Percentiles rank a stretch among this genome's conserved stretches.
phyloP scores from a whole-genome alignment of 495 filamentous ascomycete species.

The Aspergillus heteromorphus region DNA sequence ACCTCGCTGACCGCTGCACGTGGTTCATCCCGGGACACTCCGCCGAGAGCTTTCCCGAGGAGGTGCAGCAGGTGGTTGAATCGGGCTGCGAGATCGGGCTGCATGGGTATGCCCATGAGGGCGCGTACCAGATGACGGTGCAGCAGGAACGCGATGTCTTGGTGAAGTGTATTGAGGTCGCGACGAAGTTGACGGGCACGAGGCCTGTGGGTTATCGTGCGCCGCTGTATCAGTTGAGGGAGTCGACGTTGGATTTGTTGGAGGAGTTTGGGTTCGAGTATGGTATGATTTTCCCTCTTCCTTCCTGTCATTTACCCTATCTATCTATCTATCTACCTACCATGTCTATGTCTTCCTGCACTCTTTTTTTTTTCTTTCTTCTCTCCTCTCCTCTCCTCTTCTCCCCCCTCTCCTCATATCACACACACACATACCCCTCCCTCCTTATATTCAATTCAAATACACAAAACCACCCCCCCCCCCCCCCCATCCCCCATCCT shows the following conservation, averaged over 20 bases:
- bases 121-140: slow-evolving; percentile 42
- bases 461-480: no score
- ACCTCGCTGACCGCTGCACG: slow-evolving; percentile 47
- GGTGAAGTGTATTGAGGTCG: slow-evolving; percentile 42
- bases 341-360: no score
- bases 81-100: slow-evolving; percentile 55
- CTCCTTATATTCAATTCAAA: no score
- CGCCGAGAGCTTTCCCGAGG: slow-evolving; percentile 53
- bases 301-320: not conserved
- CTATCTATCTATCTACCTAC: not conserved
- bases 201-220: slow-evolving; percentile 48
- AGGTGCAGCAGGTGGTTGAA: slow-evolving; percentile 48
- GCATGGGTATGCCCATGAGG: slow-evolving; percentile 57
- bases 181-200: slow-evolving; percentile 39
- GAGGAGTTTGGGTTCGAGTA: slow-evolving; percentile 50
- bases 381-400: no score
- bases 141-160: slow-evolving; percentile 50
- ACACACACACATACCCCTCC: no score
- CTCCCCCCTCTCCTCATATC: no score
- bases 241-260: slow-evolving; percentile 44
- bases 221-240: slow-evolving; percentile 47
- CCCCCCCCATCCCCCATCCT: no score
- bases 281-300: slow-evolving; percentile 11
- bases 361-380: no score
- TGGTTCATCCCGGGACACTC: slow-evolving; percentile 65